These are phyloP conservation scores for Colletotrichum incanum DNA, from an alignment of 2,329 filamentous ascomycete species.

Conservation along the genomic window DNA sequence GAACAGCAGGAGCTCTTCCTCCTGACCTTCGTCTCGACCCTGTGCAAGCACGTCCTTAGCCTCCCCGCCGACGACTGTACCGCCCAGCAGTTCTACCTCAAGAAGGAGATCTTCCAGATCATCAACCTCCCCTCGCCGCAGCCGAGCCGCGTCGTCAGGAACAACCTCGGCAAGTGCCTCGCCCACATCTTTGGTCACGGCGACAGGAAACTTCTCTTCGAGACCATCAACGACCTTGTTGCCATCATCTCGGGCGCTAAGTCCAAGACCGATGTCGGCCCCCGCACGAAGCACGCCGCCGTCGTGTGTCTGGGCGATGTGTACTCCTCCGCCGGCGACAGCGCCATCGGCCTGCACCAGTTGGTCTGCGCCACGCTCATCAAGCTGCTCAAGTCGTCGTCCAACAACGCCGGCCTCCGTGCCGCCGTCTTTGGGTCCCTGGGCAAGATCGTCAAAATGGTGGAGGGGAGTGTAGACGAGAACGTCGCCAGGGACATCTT, in stretches of 20 bases:
- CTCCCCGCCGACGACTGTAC: slow-evolving; percentile 86
- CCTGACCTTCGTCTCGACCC: slow-evolving; percentile 86
- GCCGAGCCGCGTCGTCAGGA: slow-evolving; percentile 90
- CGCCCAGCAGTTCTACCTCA: slow-evolving; percentile 90
- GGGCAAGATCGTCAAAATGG: slow-evolving; percentile 82
- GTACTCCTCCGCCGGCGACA: slow-evolving; percentile 93
- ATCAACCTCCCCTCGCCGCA: slow-evolving; percentile 86
- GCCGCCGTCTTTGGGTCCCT: slow-evolving; percentile 83
- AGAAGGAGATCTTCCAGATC: slow-evolving; percentile 95
- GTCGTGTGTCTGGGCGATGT: slow-evolving; percentile 90
- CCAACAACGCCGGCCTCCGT: slow-evolving; percentile 85
- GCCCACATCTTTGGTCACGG: slow-evolving; percentile 87
- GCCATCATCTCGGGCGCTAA: slow-evolving; percentile 82
- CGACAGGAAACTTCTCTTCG: slow-evolving; percentile 92
- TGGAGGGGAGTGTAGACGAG: slow-evolving; percentile 86
- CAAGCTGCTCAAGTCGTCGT: slow-evolving; percentile 85
- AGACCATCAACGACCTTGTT: slow-evolving; percentile 92
- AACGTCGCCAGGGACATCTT: slow-evolving; percentile 88
- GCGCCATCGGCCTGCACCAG: slow-evolving; percentile 86
- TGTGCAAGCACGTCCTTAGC: slow-evolving; percentile 84
- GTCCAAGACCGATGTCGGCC: slow-evolving; percentile 80
- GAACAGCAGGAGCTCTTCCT: slow-evolving; percentile 98
- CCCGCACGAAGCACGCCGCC: slow-evolving; percentile 88
- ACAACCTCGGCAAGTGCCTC: slow-evolving; percentile 89
- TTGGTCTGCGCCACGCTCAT: slow-evolving; percentile 80